phyloP scores from a whole-genome alignment of 768 basidiomycete species.

The Cystobasidium ongulense region DNA sequence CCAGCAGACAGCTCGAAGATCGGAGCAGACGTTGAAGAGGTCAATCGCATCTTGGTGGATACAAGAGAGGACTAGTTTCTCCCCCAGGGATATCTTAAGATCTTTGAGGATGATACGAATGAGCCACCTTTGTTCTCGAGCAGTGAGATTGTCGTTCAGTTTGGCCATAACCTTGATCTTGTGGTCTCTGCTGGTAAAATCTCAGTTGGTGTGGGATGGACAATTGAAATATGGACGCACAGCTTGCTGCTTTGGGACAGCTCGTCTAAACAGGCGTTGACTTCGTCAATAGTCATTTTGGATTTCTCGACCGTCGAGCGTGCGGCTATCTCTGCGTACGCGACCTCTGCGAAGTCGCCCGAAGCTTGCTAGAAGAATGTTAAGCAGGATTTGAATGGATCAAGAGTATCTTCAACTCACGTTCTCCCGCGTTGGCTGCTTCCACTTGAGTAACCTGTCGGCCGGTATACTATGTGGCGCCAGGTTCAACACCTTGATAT shows the following conservation, averaged over 20 bases:
- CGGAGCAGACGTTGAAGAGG: slow-evolving; percentile 91
- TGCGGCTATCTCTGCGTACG: slow-evolving; percentile 76
- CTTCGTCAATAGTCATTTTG: slow-evolving; percentile 65
- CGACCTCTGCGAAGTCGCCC: slow-evolving; percentile 79
- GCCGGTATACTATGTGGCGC: slow-evolving; percentile 57
- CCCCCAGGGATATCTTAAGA: slow-evolving; percentile 83
- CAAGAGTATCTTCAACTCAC: slow-evolving; percentile 35
- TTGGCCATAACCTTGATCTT: slow-evolving; percentile 72
- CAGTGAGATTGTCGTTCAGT: slow-evolving; percentile 55
- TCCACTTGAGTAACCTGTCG: slow-evolving; percentile 79
- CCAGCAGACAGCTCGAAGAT: slow-evolving; percentile 87
- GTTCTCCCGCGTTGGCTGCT: slow-evolving; percentile 35
- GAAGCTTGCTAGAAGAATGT: not conserved
- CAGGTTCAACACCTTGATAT: slow-evolving; percentile 80
- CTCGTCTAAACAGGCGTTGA: slow-evolving; percentile 74
- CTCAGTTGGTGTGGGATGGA: slow-evolving; percentile 10
- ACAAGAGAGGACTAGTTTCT: slow-evolving; percentile 79
- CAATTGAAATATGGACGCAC: slow-evolving; percentile 48
- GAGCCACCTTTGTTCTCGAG: slow-evolving; percentile 89
- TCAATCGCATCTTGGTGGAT: slow-evolving; percentile 93
- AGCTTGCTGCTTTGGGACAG: slow-evolving; percentile 66
- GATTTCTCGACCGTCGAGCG: slow-evolving; percentile 63
- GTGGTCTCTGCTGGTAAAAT: slow-evolving; percentile 52
- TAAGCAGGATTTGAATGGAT: not conserved
- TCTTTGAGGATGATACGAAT: slow-evolving; percentile 94